Evolutionary conservation across 495 filamentous ascomycete species (phyloP), one percentile per base, ranked within the genome.

Genomic region (Aspergillus campestris): DNA sequence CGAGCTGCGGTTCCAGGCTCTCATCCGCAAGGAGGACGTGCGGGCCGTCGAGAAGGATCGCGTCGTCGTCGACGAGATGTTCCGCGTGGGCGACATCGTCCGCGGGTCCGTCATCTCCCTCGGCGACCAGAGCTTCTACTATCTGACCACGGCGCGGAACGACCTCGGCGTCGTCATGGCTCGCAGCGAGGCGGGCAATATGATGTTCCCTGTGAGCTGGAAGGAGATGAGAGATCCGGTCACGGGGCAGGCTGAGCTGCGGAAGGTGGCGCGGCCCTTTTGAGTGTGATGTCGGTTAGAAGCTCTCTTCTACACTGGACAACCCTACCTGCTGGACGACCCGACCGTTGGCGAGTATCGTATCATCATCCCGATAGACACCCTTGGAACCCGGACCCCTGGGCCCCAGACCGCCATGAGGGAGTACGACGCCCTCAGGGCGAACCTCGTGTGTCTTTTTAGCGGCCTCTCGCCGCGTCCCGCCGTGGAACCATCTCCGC

Each of bases 91-190:
- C 0, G 92, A 98, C 74, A 81, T 98, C 48, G 87, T 98, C 33
- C 73, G 89, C 44, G 92, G 87, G 9, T 77, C 84, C 18, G 90
- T 98, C 57, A 89, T 94, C 41, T 91, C 85, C 7, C 65, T 97
- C 3, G 92, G 92, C 14, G 92, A 98, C 65, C 89, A 95, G 65
- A 80, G 82, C 36, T 94, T 86, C 55, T 97, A 95, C 63, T 98
- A 96, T 64, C 70, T 95, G 11, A 83, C 80, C 31, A 98, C 92
- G 6, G 87, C 88, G 40, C 75, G 76, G 48, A 96, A 98, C 65
- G 84, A 94, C 62, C 71, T 94, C 32, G 92, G 92, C 14, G 91
- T 98, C 37, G 83, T 98, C 14, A 88, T 96, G 85, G 92, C 92
- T 15, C 81, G 75, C 55, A 94, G 89, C 57, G 89, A 94, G 61